These are phyloP conservation scores for Dothiorella sarmentorum DNA, from an alignment of 2,329 filamentous ascomycete species.

Conservation along the genomic window DNA sequence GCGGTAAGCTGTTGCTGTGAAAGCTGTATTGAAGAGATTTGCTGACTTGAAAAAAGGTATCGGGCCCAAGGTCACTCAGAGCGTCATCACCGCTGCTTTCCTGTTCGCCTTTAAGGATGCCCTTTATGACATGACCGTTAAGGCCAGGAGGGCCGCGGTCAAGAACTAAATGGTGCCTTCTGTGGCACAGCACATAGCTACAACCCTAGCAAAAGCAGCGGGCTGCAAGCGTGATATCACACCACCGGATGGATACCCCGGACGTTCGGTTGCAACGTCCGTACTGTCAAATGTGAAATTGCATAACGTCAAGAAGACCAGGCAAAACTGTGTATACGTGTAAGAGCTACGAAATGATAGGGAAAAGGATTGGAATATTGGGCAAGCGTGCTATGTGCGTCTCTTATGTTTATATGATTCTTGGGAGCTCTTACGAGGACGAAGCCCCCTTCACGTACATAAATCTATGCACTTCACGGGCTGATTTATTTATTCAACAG, in stretches of 20 bases:
- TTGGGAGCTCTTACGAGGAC: neutral
- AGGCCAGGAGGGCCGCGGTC: slow-evolving; percentile 51
- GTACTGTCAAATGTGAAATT: neutral
- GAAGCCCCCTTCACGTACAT: neutral
- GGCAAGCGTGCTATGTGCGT: neutral
- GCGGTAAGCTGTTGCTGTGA: slow-evolving; percentile 57
- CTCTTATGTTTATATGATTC: neutral
- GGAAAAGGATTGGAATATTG: neutral
- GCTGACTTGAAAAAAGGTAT: slow-evolving; percentile 61
- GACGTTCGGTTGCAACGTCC: neutral
- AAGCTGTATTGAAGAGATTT: slow-evolving; percentile 20
- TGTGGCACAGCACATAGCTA: neutral
- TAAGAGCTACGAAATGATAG: neutral
- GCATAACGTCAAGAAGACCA: neutral
- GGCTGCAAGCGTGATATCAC: slow-evolving; percentile 6
- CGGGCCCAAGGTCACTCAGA: slow-evolving; percentile 93
- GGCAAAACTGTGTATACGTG: neutral
- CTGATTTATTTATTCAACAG: neutral
- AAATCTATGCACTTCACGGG: neutral
- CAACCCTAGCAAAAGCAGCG: neutral
- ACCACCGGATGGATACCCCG: neutral
- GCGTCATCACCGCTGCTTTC: slow-evolving; percentile 92
- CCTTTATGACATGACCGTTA: slow-evolving; percentile 78
- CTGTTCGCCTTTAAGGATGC: slow-evolving; percentile 98
- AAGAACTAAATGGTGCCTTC: slow-evolving; percentile 20